A percentile compares a stretch with the other conserved stretches of the same genome.
Conservation (phyloP, 2,329 filamentous ascomycete genomes). For the Pseudocercospora vitis region DNA sequence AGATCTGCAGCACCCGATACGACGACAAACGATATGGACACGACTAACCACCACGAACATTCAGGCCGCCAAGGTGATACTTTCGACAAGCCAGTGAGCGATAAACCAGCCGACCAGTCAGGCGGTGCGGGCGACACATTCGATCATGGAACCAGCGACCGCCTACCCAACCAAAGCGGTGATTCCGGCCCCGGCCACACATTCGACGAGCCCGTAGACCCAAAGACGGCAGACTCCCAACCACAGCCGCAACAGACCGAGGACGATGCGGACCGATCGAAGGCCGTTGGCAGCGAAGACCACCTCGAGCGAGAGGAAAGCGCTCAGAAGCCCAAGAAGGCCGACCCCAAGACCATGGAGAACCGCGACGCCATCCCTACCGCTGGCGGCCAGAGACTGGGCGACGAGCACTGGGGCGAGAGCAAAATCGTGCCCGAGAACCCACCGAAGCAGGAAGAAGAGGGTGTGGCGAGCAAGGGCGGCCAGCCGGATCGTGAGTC, state of each 20-base stretch:
- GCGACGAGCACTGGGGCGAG: conserved; percentile 39
- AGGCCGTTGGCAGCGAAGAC: neutral
- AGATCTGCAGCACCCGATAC: neutral
- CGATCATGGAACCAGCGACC: neutral
- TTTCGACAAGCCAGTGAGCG: neutral
- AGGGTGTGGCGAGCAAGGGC: conserved; percentile 25
- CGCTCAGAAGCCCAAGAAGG: conserved; percentile 1
- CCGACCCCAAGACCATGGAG: conserved; percentile 24
- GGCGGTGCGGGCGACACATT: neutral
- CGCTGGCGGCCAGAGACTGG: conserved; percentile 36
- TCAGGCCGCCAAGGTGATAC: neutral
- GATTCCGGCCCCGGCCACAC: neutral
- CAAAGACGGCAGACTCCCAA: neutral
- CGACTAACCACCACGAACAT: neutral
- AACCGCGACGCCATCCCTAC: conserved; percentile 36
- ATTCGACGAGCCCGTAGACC: neutral
- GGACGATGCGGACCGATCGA: neutral
- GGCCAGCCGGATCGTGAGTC: conserved; percentile 35
- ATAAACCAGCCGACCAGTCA: neutral
- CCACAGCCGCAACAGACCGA: neutral
- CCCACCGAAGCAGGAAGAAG: conserved; percentile 20
- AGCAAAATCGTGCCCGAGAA: conserved; percentile 37
- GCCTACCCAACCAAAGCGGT: neutral
- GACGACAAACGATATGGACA: neutral
- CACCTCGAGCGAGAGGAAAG: conserved; percentile 11